phyloP scores from a whole-genome alignment of 495 filamentous ascomycete genomes.

The Elasticomyces elasticus region DNA sequence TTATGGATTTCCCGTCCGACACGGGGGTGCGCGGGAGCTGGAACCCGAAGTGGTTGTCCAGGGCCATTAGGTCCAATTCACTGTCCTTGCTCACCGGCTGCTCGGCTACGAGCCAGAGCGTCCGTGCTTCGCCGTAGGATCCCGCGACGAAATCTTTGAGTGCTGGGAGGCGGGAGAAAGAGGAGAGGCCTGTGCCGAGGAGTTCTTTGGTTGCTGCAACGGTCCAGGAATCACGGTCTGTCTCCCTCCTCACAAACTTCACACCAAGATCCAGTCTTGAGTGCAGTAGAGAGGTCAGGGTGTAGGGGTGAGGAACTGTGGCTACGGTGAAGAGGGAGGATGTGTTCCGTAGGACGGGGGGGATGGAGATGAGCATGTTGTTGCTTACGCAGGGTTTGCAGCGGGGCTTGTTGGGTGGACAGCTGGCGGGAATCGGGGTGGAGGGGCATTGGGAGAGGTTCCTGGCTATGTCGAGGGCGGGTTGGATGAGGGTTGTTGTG shows the following conservation, averaged over 20 bases:
- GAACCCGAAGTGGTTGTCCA: slow-evolving; percentile 90
- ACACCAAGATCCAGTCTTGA: slow-evolving; percentile 46
- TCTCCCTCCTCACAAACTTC: slow-evolving; percentile 62
- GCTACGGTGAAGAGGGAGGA: slow-evolving; percentile 64
- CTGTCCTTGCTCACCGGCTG: slow-evolving; percentile 35
- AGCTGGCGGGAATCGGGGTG: slow-evolving; percentile 62
- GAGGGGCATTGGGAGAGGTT: slow-evolving; percentile 63
- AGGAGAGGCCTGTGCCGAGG: slow-evolving; percentile 48
- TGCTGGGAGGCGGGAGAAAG: slow-evolving; percentile 52
- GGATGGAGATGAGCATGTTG: slow-evolving; percentile 34
- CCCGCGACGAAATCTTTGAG: slow-evolving; percentile 78
- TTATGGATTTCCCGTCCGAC: slow-evolving; percentile 43
- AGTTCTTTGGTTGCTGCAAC: slow-evolving; percentile 58
- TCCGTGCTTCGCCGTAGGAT: slow-evolving; percentile 45
- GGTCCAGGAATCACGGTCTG: slow-evolving; percentile 74
- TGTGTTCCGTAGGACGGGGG: slow-evolving; percentile 27
- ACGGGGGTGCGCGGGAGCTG: slow-evolving; percentile 50
- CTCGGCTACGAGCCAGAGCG: slow-evolving; percentile 78
- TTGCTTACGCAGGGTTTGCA: slow-evolving; percentile 64
- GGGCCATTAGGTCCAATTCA: slow-evolving; percentile 43
- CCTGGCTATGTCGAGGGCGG: slow-evolving; percentile 59
- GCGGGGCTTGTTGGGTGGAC: slow-evolving; percentile 66
- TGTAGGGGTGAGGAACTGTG: slow-evolving; percentile 84
- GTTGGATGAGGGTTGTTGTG: slow-evolving; percentile 59
- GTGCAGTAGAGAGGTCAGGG: slow-evolving; percentile 52